Base-by-base conservation (phyloP, 1,284 basidiomycete species). In the Coniophora puteana region DNA sequence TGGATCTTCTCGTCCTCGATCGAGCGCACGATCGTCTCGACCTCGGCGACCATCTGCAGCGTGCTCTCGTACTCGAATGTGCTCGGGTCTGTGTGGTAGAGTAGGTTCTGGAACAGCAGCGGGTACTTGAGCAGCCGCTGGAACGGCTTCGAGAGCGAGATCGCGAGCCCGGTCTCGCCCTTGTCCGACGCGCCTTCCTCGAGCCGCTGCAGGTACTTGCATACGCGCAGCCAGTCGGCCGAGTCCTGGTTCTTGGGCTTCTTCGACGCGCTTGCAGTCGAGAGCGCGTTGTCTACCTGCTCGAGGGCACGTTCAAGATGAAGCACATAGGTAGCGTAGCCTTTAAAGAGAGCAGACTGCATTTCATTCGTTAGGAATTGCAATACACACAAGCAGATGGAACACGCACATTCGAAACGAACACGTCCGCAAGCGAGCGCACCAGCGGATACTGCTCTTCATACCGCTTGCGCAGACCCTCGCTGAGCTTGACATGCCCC, bases 1-100 rank as follows among this genome's bases (percentile, higher is more conserved):
- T 89, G 86, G 38, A 93, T 89, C 74, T 98, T 98, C 66, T 98
- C 93, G 57, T 97, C 93, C 64, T 99, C 95, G 45, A 99, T 97
- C 43, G 86, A 90, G 36, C 94, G 78, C 30, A 99, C 93, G 51
- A 98, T 94, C 11, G 78, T 81, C 67, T 99, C 94, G 12, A 99
- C 91, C 60, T 97, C 93, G 18, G 93, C 91, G 0, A 97, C 93
- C 91, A 98, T 95, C 56, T 87, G 84, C 29, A 97, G 71, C 4
- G 93, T 96, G 54, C 86, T 90, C 59, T 99, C 95, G 58, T 97
- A 99, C 67, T 99, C 95, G 58, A 87, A 93, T 2, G 93, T 93
- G 50, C 92, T 94, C 1, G 95, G 93, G 56, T 98, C 95, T 8
- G 95, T 96, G 63, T 95, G 89, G 67, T 86, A 95, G 36, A 95